Conservation (phyloP, 345 rosid genomes). For the Eutrema heterophyllum region DNA sequence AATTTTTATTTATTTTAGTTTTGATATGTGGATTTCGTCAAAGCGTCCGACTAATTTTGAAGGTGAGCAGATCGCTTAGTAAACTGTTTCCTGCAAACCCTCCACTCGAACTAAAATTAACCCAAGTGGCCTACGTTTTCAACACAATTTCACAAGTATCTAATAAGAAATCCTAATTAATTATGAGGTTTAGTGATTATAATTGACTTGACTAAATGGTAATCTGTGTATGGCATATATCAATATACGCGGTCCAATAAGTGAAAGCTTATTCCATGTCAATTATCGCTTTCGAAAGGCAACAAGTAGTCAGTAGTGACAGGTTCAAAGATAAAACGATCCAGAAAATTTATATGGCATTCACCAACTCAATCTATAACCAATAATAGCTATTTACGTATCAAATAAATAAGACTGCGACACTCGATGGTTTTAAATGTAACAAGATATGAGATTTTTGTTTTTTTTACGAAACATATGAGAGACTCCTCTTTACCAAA, state of each 20-base stretch:
- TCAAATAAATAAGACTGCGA: neutral
- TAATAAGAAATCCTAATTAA: neutral
- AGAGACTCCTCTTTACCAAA: no score
- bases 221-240: neutral
- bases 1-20: neutral
- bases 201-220: neutral
- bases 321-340: neutral
- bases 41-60: neutral
- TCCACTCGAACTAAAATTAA: neutral
- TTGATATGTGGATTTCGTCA: neutral
- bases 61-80: neutral
- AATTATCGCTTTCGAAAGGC: neutral
- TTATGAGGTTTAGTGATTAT: neutral
- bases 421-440: neutral
- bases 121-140: neutral
- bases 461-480: neutral
- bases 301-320: neutral
- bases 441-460: neutral
- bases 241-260: conserved; percentile 6
- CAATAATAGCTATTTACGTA: neutral
- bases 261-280: neutral
- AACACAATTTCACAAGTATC: neutral
- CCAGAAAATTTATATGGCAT: neutral
- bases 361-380: neutral
- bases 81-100: neutral